Conservation (phyloP, 2,329 filamentous ascomycete genomes). For the Ceratocystis papillata region DNA sequence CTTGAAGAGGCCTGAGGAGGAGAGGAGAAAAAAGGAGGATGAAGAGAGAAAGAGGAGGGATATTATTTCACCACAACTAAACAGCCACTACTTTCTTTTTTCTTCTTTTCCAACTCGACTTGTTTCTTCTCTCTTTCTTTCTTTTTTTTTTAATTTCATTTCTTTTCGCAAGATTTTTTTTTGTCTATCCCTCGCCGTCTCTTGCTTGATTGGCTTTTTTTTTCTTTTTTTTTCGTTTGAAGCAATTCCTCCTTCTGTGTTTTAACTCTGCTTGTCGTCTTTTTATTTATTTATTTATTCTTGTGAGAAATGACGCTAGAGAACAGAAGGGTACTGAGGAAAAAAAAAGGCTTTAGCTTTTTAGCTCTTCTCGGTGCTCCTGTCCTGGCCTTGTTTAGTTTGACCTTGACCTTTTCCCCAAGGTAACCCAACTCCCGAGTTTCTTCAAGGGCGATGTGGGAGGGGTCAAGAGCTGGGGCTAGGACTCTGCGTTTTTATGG, state of each 20-base stretch:
- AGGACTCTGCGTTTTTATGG: slow-evolving; percentile 11
- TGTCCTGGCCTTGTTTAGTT: background rate
- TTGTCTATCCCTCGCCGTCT: background rate
- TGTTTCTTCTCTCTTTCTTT: slow-evolving; percentile 21
- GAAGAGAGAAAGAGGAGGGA: background rate
- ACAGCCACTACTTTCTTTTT: slow-evolving; percentile 17
- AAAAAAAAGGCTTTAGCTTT: slow-evolving; percentile 13
- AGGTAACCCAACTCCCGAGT: slow-evolving; percentile 9
- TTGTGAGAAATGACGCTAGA: slow-evolving; percentile 4
- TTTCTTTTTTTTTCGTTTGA: slow-evolving; percentile 11
- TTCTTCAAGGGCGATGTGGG: slow-evolving; percentile 9
- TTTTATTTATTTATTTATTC: slow-evolving; percentile 16
- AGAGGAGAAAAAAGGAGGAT: slow-evolving; percentile 14
- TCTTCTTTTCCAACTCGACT: slow-evolving; percentile 22
- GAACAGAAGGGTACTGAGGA: background rate
- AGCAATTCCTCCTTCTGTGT: background rate
- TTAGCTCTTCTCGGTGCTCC: background rate
- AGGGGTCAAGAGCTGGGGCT: slow-evolving; percentile 6
- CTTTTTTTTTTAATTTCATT: slow-evolving; percentile 17
- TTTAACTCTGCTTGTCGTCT: slow-evolving; percentile 1
- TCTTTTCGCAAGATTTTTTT: background rate
- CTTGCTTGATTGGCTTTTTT: slow-evolving; percentile 24
- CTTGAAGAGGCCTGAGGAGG: slow-evolving; percentile 18
- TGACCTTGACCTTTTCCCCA: background rate
- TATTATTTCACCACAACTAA: background rate